Evolutionary conservation across 441 rosid genomes (phyloP).

Genomic region (Raphanus hybrid): DNA sequence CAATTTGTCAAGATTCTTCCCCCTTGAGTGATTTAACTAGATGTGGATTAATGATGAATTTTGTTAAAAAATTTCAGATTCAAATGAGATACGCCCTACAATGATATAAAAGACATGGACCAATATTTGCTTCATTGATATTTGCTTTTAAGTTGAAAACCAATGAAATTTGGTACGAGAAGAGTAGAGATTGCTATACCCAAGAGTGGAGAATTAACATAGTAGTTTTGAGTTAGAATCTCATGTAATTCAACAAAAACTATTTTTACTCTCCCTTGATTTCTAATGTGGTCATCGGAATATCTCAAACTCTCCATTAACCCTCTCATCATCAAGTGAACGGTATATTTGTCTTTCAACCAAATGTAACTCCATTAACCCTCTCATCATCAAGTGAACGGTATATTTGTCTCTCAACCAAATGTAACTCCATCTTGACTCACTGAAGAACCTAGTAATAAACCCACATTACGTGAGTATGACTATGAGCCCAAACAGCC

Average conservation of each 20-base stretch:
- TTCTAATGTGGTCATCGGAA: background rate
- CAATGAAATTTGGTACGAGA: background rate
- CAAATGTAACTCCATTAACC: background rate
- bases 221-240: background rate
- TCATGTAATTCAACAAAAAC: background rate
- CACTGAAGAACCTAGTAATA: background rate
- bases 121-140: background rate
- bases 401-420: background rate
- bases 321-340: background rate
- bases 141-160: background rate
- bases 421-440: too few relatives aligned
- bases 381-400: background rate
- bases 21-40: constrained; percentile 8
- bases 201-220: background rate
- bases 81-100: background rate
- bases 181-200: background rate
- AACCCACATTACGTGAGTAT: background rate
- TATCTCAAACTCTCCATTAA: background rate
- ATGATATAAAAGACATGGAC: background rate
- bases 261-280: background rate
- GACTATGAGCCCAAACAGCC: background rate
- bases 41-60: background rate
- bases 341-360: background rate
- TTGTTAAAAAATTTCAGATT: background rate
- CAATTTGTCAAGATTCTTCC: constrained; percentile 31